Conservation (phyloP, 1,284 basidiomycete genomes). For the Rhodofomes roseus region DNA sequence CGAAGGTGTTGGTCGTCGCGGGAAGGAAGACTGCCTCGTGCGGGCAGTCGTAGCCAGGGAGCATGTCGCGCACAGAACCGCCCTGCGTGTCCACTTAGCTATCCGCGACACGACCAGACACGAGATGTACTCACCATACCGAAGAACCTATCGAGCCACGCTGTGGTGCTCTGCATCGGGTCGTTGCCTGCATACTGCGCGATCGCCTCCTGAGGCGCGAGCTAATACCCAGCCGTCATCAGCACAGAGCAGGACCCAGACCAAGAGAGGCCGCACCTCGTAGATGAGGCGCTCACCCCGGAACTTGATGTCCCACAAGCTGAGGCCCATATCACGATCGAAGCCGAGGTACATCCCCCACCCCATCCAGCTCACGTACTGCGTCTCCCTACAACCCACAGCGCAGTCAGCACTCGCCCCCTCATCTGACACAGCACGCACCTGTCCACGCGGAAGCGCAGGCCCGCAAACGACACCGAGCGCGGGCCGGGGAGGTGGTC, state of each 20-base stretch:
- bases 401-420: no score
- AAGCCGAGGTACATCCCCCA: slow-evolving; percentile 63
- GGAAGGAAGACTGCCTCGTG: slow-evolving; percentile 56
- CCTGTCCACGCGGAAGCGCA: slow-evolving; percentile 53
- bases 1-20: slow-evolving; percentile 46
- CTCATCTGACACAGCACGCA: no score
- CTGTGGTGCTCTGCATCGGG: slow-evolving; percentile 58
- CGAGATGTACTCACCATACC: slow-evolving; percentile 41
- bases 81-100: slow-evolving; percentile 24
- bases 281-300: slow-evolving; percentile 60
- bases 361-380: slow-evolving; percentile 65
- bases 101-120: background rate
- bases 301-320: slow-evolving; percentile 65
- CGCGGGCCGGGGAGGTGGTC: slow-evolving; percentile 62
- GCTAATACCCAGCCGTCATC: slow-evolving; percentile 26
- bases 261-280: slow-evolving; percentile 35
- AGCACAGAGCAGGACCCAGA: background rate
- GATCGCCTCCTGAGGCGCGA: slow-evolving; percentile 56
- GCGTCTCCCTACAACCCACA: slow-evolving; percentile 24
- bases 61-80: slow-evolving; percentile 47
- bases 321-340: slow-evolving; percentile 63
- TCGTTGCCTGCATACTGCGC: slow-evolving; percentile 68
- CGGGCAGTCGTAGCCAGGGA: slow-evolving; percentile 66
- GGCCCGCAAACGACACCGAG: slow-evolving; percentile 53
- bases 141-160: slow-evolving; percentile 64